Evolutionary conservation across 2,329 filamentous ascomycete species (phyloP).

Genomic region (Aphanocladium album): DNA sequence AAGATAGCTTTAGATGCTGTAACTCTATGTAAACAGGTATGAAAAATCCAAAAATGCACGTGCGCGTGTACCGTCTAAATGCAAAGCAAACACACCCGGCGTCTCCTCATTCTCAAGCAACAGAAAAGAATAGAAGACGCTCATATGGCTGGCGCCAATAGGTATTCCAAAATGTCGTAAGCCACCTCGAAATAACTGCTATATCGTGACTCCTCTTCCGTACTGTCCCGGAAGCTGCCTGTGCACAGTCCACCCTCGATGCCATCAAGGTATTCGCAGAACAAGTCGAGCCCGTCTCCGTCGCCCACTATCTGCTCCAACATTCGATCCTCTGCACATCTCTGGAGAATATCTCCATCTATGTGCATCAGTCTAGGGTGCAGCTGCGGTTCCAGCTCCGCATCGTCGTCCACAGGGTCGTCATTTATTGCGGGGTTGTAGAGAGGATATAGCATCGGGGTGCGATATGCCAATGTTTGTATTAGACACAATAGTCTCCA

Average conservation of each 20-base stretch:
- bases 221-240: conserved; percentile 23
- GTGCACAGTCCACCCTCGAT: conserved; percentile 44
- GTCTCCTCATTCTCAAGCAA: too few species aligned
- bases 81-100: too few species aligned
- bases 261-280: conserved; percentile 44
- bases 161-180: conserved; percentile 51
- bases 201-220: conserved; percentile 19
- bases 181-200: conserved; percentile 41
- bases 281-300: conserved; percentile 31
- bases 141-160: conserved; percentile 48
- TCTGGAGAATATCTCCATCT: conserved; percentile 59
- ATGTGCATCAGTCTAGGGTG: conserved; percentile 54
- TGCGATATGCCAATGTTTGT: conserved; percentile 59
- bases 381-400: conserved; percentile 32
- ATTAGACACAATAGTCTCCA: conserved; percentile 69
- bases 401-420: conserved; percentile 18
- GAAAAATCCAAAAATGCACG: neutral
- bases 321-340: conserved; percentile 43
- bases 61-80: neutral
- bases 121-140: too few species aligned
- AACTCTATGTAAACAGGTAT: neutral
- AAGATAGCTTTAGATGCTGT: neutral
- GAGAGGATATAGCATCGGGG: conserved; percentile 45
- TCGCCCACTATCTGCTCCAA: conserved; percentile 39
- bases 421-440: conserved; percentile 16